Evolutionary conservation across 2,329 filamentous ascomycete genomes (phyloP), one percentile per base, ranked within the genome.

Genomic region (Blumeria graminis): DNA sequence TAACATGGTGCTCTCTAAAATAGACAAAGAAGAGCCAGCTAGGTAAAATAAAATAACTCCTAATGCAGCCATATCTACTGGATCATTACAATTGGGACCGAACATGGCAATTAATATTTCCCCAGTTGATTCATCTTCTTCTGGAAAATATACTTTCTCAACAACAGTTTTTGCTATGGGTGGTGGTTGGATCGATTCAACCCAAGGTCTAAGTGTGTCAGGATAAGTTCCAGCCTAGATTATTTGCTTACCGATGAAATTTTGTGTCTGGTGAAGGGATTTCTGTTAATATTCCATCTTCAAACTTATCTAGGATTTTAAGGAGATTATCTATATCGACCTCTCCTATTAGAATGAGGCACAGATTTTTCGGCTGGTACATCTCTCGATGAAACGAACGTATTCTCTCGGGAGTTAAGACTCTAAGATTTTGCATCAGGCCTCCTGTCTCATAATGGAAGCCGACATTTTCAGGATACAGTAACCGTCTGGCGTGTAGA

Each of bases 371-470:
- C 3, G 92, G 92, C 67, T 96, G 90, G 65, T 98, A 98, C 90
- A 98, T 96, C 61, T 89, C 85, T 60, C 81, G 81, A 68, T 98
- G 92, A 64, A 96, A 98, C 58, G 82, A 80, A n/a, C 92, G 82
- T 61, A 98, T 98, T 41, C 88, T 81, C 55, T 95, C 84, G 1
- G 88, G 81, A 0, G 87, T 92, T 51, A 98, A 72, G 3, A 88
- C 80, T 45, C 92, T 81, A 54, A 98, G 74, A 36, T 88, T 84
- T 63, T 94, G 86, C 72, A 93, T 93, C 82, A 95, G 87, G 13
- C 92, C 92, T 11, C 92, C 92, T n/a, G 92, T 98, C 70, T 98
- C 92, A 63, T 95, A 96, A 58, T 90, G 82, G 66, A 95, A 98
- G 2, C 92, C 92, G 56, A 93, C 80, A 51, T 86, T 84, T 67